Conservation (phyloP, 2,329 filamentous ascomycete genomes). For the Stylonectria norvegica region DNA sequence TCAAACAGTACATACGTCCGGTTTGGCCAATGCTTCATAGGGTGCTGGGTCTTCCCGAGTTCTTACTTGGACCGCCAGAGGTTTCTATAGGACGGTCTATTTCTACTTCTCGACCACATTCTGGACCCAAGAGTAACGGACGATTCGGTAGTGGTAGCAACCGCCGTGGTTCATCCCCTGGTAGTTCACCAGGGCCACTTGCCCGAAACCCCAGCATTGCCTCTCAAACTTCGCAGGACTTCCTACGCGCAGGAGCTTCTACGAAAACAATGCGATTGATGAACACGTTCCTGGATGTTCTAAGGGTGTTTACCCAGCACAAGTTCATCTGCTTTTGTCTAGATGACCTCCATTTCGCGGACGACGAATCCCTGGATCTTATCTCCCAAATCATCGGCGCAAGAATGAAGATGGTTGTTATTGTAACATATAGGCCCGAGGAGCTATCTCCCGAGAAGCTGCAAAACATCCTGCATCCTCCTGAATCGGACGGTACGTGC, state of each 20-base stretch:
- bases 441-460: conserved; percentile 57
- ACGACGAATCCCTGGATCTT: conserved; percentile 80
- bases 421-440: conserved; percentile 71
- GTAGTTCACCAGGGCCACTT: conserved; percentile 38
- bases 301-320: conserved; percentile 75
- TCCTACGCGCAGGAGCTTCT: conserved; percentile 54
- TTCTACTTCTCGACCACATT: conserved; percentile 36
- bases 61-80: conserved; percentile 56
- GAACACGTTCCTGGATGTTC: conserved; percentile 82
- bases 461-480: conserved; percentile 51
- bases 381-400: conserved; percentile 76
- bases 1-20: conserved; percentile 61
- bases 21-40: conserved; percentile 63
- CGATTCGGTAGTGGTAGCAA: conserved; percentile 29
- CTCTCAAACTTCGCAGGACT: conserved; percentile 56
- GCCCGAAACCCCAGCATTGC: conserved; percentile 38
- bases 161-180: conserved; percentile 50
- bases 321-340: conserved; percentile 86
- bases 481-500: conserved; percentile 49
- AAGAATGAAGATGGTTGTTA: conserved; percentile 76
- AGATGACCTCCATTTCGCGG: conserved; percentile 88
- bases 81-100: conserved; percentile 33
- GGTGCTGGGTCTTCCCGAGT: conserved; percentile 64
- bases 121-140: conserved; percentile 29
- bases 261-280: conserved; percentile 71